Conservation (phyloP, 2,329 filamentous ascomycete species). For the Colletotrichum lentis region DNA sequence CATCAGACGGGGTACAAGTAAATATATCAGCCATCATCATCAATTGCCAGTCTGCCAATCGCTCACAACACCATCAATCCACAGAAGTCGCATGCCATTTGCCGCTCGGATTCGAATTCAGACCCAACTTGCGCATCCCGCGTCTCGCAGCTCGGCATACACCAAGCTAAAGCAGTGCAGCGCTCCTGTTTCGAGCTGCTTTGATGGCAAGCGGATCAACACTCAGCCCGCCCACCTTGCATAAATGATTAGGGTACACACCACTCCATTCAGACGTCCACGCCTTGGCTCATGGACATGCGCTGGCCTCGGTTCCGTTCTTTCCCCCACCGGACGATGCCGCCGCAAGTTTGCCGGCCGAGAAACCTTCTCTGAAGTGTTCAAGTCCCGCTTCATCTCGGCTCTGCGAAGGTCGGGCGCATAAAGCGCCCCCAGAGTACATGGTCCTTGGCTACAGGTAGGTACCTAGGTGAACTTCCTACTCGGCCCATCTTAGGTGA, state of each 20-base stretch:
- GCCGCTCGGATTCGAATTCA: conserved; percentile 10
- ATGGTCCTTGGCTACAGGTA: not conserved
- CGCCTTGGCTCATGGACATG: not conserved
- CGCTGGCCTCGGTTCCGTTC: not conserved
- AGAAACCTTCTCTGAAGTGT: not conserved
- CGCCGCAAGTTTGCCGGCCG: conserved; percentile 8
- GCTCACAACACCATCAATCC: conserved; percentile 1
- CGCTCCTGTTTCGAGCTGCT: not conserved
- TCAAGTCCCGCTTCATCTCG: not conserved
- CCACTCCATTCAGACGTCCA: not conserved
- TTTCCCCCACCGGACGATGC: not conserved
- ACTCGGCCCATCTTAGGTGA: no score
- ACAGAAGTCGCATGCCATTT: not conserved
- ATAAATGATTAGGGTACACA: no score
- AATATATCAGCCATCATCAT: not conserved
- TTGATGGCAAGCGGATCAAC: not conserved
- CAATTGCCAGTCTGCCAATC: not conserved
- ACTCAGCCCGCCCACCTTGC: no score
- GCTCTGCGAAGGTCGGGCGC: not conserved
- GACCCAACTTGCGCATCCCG: not conserved
- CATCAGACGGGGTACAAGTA: no score
- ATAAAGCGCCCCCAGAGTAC: not conserved
- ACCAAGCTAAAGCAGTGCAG: not conserved
- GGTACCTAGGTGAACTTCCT: no score
- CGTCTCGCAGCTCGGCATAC: not conserved